Base-by-base conservation (phyloP, 2,329 filamentous ascomycete genomes). In the Elsinoe fawcettii region DNA sequence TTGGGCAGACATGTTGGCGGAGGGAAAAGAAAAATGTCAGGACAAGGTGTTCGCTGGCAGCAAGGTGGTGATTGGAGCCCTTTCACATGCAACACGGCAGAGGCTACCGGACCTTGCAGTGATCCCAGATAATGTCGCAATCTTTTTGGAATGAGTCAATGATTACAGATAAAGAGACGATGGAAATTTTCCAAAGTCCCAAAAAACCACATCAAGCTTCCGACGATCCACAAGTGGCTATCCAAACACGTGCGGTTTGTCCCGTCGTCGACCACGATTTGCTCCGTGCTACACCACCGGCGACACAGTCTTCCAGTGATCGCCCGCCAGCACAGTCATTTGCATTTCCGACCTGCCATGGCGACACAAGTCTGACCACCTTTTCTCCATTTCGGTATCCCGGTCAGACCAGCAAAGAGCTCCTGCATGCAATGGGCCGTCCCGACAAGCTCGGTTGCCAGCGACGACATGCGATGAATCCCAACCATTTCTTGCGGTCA, bases 1-100 rank as follows among this genome's bases (percentile, higher is more conserved):
- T 59, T 59, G 58, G 57, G 53, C 65, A 55, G 66, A 66, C 66
- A 66, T 67, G 55, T 56, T 58, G 63, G 37, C 44, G 39, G 41
- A 47, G 46, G 55, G 57, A 46, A 44, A 51, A 46, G 39, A 25
- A 43, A 54, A 54, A 34, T 34, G 54, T 47, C 16, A 32, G 27
- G 11, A 3, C 34, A 14, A 37, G 16, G 16, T 36, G 25, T 56
- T 39, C 43, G 54, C 49, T 53, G 49, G 49, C 49, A 53, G 49
- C 30, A 37, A 36, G 49, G 49, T 53, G 18, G 49, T 53, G 49
- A 53, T 53, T 53, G 49, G 49, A 53, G 49, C 49, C 41, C 41
- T 34, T 53, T 53, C 30, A 53, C 49, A 53, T 53, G 49, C 49
- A 53, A 37, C 49, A 37, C 49, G 49, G 49, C 49, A 53, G 49